phyloP scores from a whole-genome alignment of 192 early-diverging fungal genomes.

The Diversispora epigaea region DNA sequence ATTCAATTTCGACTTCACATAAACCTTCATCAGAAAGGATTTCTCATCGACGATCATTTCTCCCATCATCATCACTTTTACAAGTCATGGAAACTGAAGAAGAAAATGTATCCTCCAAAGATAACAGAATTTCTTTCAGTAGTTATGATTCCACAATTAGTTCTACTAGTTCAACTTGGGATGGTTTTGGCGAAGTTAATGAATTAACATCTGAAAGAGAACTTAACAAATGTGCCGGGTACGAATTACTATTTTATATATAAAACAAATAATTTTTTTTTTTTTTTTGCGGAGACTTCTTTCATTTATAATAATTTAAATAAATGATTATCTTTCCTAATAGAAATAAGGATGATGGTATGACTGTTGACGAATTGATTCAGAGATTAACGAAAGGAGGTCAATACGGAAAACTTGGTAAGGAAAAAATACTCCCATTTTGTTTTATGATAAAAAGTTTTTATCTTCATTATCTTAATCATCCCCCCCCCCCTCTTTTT shows the following conservation, averaged over 20 bases:
- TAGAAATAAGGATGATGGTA: background rate
- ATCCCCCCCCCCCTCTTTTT: background rate
- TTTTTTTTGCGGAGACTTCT: background rate
- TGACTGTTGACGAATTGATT: conserved; percentile 17
- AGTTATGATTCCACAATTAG: background rate
- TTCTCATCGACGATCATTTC: conserved; percentile 8
- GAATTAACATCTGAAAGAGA: background rate
- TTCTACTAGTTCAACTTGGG: background rate
- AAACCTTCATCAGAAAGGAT: background rate
- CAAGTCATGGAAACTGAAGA: conserved; percentile 18
- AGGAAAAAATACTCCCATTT: background rate
- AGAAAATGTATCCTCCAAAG: background rate
- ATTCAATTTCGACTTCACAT: no score
- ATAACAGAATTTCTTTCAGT: background rate
- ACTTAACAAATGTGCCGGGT: conserved; percentile 5
- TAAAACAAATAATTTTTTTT: background rate
- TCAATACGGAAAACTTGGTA: background rate
- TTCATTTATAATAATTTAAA: background rate
- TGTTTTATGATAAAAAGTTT: background rate
- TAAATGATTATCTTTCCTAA: background rate
- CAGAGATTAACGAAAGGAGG: conserved; percentile 13
- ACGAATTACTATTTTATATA: background rate
- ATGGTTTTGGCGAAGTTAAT: conserved; percentile 1
- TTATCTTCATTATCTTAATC: background rate
- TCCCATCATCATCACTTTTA: conserved; percentile 2